Conservation (phyloP, 2,329 filamentous ascomycete species). For the Colletotrichum falcatum region DNA sequence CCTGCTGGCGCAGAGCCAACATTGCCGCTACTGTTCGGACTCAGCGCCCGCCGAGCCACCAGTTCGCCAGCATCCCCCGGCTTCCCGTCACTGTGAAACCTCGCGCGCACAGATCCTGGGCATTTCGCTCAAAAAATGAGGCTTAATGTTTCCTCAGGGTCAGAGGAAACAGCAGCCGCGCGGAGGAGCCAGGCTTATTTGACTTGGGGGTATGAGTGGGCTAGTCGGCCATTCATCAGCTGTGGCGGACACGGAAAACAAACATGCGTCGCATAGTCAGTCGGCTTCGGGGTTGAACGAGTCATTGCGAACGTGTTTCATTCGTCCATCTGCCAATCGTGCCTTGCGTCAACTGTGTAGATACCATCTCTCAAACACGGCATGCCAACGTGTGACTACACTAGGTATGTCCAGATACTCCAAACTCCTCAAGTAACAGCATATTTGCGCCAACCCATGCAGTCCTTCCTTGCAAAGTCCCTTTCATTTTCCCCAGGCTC, state of each 20-base stretch:
- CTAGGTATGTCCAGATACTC: constrained; percentile 15
- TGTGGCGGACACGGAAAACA: neutral
- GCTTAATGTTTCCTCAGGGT: neutral
- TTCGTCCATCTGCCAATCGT: constrained; percentile 30
- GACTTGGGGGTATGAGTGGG: neutral
- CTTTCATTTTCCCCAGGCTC: constrained; percentile 6
- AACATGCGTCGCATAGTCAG: neutral
- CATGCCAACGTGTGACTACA: constrained; percentile 4
- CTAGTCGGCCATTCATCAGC: neutral
- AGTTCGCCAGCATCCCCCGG: constrained; percentile 10
- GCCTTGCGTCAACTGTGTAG: constrained; percentile 4
- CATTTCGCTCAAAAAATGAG: neutral
- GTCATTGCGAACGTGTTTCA: constrained; percentile 31
- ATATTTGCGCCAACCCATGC: constrained; percentile 1
- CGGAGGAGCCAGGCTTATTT: too few species aligned
- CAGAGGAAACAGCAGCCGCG: neutral
- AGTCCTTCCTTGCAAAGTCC: neutral
- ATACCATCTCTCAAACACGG: neutral
- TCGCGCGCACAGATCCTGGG: neutral
- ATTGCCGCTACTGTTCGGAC: neutral
- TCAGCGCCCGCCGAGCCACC: constrained; percentile 17
- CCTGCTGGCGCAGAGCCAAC: neutral
- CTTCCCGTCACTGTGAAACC: constrained; percentile 20
- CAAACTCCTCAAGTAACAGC: constrained; percentile 17
- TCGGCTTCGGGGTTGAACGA: neutral